phyloP scores from a whole-genome alignment of 257 asterid species.

The Marsdenia floribunda region DNA sequence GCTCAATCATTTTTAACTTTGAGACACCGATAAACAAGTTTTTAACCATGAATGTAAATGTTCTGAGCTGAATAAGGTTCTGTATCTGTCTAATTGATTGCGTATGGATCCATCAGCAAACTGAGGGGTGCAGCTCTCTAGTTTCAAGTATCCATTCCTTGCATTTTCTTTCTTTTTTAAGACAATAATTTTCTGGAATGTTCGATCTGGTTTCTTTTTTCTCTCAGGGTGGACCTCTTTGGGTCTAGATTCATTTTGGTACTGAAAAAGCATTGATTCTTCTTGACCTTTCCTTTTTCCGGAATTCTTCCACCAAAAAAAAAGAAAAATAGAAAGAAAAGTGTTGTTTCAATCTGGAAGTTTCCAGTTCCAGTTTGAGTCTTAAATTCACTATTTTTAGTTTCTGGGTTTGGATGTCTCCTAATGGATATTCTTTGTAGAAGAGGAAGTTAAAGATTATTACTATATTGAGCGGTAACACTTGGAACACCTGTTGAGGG shows the following conservation, averaged over 20 bases:
- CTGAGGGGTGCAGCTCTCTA: background rate
- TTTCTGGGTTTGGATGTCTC: conserved; percentile 10
- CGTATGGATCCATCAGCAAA: background rate
- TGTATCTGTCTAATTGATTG: background rate
- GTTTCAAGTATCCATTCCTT: background rate
- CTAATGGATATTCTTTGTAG: conserved; percentile 2
- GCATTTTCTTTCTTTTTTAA: background rate
- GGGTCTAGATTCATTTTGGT: conserved; percentile 14
- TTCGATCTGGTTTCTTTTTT: conserved; percentile 5
- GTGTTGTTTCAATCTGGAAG: conserved; percentile 25
- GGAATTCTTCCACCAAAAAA: too few species aligned
- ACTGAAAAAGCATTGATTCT: conserved; percentile 24
- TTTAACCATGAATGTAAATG: background rate
- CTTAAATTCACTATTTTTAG: background rate
- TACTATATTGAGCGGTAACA: background rate
- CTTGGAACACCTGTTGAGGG: background rate
- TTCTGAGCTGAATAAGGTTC: background rate
- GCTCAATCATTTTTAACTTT: background rate
- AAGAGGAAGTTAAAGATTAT: conserved; percentile 1
- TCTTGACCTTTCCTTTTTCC: background rate
- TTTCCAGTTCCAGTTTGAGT: conserved; percentile 16
- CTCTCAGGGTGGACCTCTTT: background rate
- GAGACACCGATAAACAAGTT: background rate
- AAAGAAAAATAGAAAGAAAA: background rate
- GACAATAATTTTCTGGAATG: background rate